Base-by-base conservation (phyloP, 495 filamentous ascomycete genomes). In the Xylaria grammica region DNA sequence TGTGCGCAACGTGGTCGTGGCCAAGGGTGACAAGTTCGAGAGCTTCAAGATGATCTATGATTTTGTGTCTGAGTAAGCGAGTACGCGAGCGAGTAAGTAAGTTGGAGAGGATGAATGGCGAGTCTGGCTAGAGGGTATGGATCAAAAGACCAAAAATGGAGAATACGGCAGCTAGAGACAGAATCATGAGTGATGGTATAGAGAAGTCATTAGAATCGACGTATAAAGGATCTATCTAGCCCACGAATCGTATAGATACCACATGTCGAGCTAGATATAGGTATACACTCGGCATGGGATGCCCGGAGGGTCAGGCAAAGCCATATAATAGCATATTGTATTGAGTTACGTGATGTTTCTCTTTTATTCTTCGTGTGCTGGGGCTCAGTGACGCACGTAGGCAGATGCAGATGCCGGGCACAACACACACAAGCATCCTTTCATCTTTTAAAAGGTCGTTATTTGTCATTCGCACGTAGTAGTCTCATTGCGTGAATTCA, bases 1-100 rank as follows among this genome's bases (percentile, higher is more conserved):
- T 73, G 85, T 83, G 50, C 75, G 91, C 62, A 88, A 88, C 49
- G 78, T 91, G 48, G 83, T 88, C 19, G 81, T 90, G 40, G 80
- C 73, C 29, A 94, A 93, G 83, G 86, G 81, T 3, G 77, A 77
- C 0, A 78, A 89, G 77, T 81, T 82, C 63, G 82, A 88, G 61
- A 77, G 82, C 71, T 84, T 88, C 40, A 85, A 86, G 74, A 77
- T 97, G 73, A 87, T 96, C 10, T 97, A 96, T 74, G 85, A 91
- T 67, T 96, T 68, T 27, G 42, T 67, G 10, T 50, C 64, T 1
- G 69, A 66, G 32, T 65, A 51, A 36, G 40, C 42, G 42, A 46
- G 26, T 56, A 26, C 3, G 44, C 1, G n/a, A n/a, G n/a, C n/a
- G n/a, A n/a, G n/a, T n/a, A n/a, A n/a, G n/a, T n/a, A 42, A 42